Evolutionary conservation across 495 filamentous ascomycete genomes (phyloP).

Genomic region (Aspergillus incahuasiensis): DNA sequence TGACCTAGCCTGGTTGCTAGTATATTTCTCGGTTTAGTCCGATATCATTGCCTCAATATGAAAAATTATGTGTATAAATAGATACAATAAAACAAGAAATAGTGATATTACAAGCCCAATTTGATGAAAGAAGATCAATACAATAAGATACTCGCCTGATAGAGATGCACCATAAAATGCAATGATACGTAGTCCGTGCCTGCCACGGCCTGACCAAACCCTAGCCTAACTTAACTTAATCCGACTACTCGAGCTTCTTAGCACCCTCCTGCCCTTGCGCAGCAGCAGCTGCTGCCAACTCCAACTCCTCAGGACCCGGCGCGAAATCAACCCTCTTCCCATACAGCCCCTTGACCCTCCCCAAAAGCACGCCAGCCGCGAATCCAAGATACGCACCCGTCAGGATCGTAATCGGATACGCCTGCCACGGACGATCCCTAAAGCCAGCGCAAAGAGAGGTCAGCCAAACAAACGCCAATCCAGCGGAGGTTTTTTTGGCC

Average conservation of each 20-base stretch:
- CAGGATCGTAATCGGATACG: constrained; percentile 89
- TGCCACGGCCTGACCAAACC: too few species aligned
- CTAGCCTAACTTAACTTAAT: too few species aligned
- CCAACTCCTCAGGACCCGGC: constrained; percentile 10
- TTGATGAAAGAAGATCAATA: not conserved
- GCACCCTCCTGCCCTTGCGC: constrained; percentile 21
- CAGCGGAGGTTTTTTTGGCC: not conserved
- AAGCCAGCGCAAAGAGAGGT: too few species aligned
- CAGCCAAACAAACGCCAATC: not conserved
- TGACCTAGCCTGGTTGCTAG: not conserved
- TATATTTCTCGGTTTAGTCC: not conserved
- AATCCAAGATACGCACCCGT: constrained; percentile 67
- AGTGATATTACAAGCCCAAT: too few species aligned
- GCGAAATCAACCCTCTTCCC: constrained; percentile 62
- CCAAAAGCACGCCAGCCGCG: constrained; percentile 55
- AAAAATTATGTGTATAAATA: not conserved
- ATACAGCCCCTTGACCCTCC: constrained; percentile 50
- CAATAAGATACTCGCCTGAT: not conserved
- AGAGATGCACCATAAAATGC: not conserved
- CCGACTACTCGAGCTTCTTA: constrained; percentile 11
- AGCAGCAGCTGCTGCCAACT: too few species aligned
- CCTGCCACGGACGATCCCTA: constrained; percentile 92
- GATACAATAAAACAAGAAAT: not conserved
- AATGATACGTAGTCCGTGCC: not conserved
- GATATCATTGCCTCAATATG: not conserved